Percentiles rank a stretch among this genome's conserved stretches.
Conservation (phyloP, 2,329 filamentous ascomycete genomes). For the Pseudogymnoascus sp. region DNA sequence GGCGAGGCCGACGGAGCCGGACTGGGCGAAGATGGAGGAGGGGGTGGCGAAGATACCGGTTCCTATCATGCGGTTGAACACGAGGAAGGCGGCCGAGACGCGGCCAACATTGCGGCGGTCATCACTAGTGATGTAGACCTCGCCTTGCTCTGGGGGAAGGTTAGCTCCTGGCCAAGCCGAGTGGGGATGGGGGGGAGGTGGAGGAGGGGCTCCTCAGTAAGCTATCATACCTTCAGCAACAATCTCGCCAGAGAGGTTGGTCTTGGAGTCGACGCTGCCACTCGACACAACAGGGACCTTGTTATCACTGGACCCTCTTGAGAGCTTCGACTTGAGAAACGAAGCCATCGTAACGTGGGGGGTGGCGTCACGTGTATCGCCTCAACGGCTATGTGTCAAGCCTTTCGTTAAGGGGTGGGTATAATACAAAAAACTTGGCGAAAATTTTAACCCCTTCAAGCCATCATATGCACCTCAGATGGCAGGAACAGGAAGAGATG, state of each 20-base stretch:
- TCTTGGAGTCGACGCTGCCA: neutral
- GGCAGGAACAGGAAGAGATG: neutral
- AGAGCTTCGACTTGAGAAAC: neutral
- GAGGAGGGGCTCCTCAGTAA: neutral
- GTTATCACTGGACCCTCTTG: neutral
- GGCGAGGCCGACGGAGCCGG: constrained; percentile 53
- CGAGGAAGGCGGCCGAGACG: constrained; percentile 48
- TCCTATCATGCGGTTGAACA: constrained; percentile 59
- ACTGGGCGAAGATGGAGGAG: constrained; percentile 46
- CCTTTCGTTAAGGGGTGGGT: neutral
- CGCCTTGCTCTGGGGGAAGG: neutral
- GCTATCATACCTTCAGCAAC: constrained; percentile 1
- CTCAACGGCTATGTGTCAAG: neutral
- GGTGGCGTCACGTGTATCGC: neutral
- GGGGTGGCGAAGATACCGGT: constrained; percentile 62
- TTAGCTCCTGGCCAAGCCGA: neutral
- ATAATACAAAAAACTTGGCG: neutral
- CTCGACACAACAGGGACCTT: neutral
- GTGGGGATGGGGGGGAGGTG: neutral
- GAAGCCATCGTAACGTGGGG: neutral
- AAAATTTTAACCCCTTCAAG: neutral
- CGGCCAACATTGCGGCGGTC: constrained; percentile 46
- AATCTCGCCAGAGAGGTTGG: neutral
- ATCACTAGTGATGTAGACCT: constrained; percentile 16
- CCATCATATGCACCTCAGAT: neutral